Conservation (phyloP, 352 stramenopile genomes). For the Phytophthora multivora region DNA sequence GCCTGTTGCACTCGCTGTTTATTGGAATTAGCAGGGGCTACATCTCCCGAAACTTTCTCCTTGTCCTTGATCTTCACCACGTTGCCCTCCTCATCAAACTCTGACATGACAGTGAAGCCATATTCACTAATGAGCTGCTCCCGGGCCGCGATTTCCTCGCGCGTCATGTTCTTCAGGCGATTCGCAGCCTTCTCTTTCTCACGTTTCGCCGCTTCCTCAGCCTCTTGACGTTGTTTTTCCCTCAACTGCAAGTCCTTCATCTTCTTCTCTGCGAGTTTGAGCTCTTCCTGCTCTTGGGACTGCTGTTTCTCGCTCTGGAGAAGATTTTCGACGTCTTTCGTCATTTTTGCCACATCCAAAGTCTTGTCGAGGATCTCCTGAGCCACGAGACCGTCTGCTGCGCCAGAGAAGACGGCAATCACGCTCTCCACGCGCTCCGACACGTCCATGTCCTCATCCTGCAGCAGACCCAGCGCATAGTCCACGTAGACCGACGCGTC, state of each 20-base stretch:
- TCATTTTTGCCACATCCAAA: conserved; percentile 50
- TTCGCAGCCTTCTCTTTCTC: conserved; percentile 69
- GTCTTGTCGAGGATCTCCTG: conserved; percentile 42
- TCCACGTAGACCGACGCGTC: conserved; percentile 83
- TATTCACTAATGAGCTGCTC: conserved; percentile 86
- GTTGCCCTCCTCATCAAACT: conserved; percentile 87
- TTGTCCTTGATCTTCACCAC: conserved; percentile 80
- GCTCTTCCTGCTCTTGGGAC: conserved; percentile 40
- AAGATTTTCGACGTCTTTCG: conserved; percentile 55
- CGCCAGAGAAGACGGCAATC: conserved; percentile 62
- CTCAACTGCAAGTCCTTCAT: conserved; percentile 60
- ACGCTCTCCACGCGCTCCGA: conserved; percentile 72
- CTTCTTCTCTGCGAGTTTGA: conserved; percentile 49
- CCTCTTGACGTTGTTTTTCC: conserved; percentile 65
- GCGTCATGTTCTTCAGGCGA: conserved; percentile 75
- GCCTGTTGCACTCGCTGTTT: conserved; percentile 55
- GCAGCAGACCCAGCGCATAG: conserved; percentile 68
- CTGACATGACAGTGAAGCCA: conserved; percentile 75
- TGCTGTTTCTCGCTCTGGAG: conserved; percentile 41
- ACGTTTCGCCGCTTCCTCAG: conserved; percentile 51
- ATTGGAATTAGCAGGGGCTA: conserved; percentile 56
- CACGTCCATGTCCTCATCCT: conserved; percentile 76
- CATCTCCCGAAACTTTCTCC: conserved; percentile 48
- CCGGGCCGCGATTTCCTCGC: conserved; percentile 64
- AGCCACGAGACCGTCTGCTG: conserved; percentile 54